These are phyloP conservation scores for Caryopteris hybrid DNA, from an alignment of 305 asterid genomes.

Conservation along the genomic window DNA sequence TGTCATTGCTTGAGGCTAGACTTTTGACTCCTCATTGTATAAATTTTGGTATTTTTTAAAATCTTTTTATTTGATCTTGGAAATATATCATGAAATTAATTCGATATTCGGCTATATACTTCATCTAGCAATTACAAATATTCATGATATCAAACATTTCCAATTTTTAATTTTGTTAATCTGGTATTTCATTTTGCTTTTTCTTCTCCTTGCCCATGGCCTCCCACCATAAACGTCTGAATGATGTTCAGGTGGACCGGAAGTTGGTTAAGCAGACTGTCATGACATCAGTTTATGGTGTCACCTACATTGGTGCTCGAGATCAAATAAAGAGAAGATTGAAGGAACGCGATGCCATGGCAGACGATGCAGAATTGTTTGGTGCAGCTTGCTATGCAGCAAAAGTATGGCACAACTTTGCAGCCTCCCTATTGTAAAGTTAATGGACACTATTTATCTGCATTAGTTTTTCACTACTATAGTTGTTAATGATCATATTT, in stretches of 20 bases:
- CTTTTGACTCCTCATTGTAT: not conserved
- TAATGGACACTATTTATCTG: not conserved
- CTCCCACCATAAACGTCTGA: conserved; percentile 9
- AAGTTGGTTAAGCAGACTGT: conserved; percentile 90
- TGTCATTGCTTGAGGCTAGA: conserved; percentile 11
- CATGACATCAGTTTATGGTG: conserved; percentile 94
- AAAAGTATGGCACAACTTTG: conserved; percentile 44
- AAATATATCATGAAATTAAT: not conserved
- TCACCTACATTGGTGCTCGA: conserved; percentile 80
- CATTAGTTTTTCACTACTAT: not conserved
- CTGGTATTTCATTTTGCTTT: not conserved
- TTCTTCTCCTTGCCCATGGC: not conserved
- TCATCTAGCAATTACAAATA: conserved; percentile 4
- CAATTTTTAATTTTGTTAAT: not conserved
- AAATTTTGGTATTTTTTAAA: conserved; percentile 2
- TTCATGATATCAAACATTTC: not conserved
- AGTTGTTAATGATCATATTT: not conserved
- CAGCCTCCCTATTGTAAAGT: conserved; percentile 1
- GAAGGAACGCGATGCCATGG: conserved; percentile 63
- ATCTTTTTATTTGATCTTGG: conserved; percentile 3
- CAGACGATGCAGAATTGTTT: conserved; percentile 53
- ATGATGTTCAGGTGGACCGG: conserved; percentile 61
- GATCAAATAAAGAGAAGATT: conserved; percentile 76
- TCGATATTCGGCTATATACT: conserved; percentile 8
- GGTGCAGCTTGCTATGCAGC: conserved; percentile 87